Evolutionary conservation across 305 asterid genomes (phyloP).

Genomic region (Fraxinus sp.): DNA sequence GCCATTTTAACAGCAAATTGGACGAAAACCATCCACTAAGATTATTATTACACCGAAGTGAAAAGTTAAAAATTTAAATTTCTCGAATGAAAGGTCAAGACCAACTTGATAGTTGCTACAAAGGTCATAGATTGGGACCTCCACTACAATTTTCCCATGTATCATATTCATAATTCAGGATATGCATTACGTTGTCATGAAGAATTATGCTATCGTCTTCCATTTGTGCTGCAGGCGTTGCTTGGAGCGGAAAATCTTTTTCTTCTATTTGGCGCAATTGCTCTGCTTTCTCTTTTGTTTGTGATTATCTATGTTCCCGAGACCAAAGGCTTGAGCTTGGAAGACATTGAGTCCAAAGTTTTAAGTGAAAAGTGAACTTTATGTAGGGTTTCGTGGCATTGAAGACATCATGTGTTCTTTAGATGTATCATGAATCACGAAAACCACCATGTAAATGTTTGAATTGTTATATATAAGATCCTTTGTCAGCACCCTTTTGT

Average conservation of each 20-base stretch:
- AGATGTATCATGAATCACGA: background rate
- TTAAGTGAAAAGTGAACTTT: conserved; percentile 46
- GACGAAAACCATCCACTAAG: background rate
- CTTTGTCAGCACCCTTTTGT: background rate
- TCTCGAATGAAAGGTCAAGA: background rate
- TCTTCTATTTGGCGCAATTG: conserved; percentile 82
- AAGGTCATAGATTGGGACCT: background rate
- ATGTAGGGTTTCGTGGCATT: background rate
- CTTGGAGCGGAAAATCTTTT: conserved; percentile 90
- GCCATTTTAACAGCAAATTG: background rate
- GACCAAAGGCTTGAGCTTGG: conserved; percentile 98
- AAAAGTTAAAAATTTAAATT: background rate
- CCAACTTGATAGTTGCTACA: background rate
- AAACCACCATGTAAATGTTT: background rate
- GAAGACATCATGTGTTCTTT: background rate
- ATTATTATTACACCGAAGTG: background rate
- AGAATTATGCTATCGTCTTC: conserved; percentile 2
- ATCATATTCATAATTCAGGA: background rate
- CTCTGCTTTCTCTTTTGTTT: conserved; percentile 63
- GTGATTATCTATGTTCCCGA: conserved; percentile 72
- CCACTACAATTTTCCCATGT: background rate
- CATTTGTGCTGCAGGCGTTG: conserved; percentile 60
- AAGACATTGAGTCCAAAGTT: conserved; percentile 86
- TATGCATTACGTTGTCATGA: conserved; percentile 3
- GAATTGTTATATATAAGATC: background rate